Evolutionary conservation across 306 rosid genomes (phyloP).

Genomic region (Cucurbita moschata): DNA sequence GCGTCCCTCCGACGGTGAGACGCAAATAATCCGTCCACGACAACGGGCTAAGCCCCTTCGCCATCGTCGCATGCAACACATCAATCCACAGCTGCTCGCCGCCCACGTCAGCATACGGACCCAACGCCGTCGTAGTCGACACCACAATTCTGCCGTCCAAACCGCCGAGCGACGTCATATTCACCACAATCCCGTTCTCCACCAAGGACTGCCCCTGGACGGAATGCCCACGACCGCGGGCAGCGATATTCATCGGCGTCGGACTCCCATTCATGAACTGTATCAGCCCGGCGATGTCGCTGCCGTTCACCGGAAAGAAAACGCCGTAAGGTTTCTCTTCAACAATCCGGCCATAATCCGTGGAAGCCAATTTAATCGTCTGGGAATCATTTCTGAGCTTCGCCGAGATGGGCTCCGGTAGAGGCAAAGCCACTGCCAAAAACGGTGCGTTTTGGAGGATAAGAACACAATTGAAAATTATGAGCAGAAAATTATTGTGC

Average conservation of each 20-base stretch:
- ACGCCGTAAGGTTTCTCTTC: slow-evolving; percentile 25
- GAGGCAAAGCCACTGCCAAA: background rate
- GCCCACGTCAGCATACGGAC: slow-evolving; percentile 57
- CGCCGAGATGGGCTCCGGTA: slow-evolving; percentile 15
- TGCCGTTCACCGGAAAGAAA: slow-evolving; percentile 25
- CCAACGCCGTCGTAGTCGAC: background rate
- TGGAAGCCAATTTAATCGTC: slow-evolving; percentile 30
- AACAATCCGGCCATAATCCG: slow-evolving; percentile 53
- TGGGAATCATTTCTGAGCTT: slow-evolving; percentile 30
- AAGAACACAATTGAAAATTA: background rate
- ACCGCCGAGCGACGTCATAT: slow-evolving; percentile 34
- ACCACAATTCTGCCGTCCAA: slow-evolving; percentile 22
- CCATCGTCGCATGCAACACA: slow-evolving; percentile 36
- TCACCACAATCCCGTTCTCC: slow-evolving; percentile 50
- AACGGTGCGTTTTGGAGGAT: background rate
- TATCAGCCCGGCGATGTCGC: slow-evolving; percentile 31
- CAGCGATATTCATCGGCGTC: slow-evolving; percentile 21
- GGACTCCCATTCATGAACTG: slow-evolving; percentile 19
- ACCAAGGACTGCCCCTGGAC: slow-evolving; percentile 66
- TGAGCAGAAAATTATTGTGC: background rate
- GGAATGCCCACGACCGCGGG: slow-evolving; percentile 71
- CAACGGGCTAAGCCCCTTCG: slow-evolving; percentile 38
- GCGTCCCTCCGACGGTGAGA: slow-evolving; percentile 70
- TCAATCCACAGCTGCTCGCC: slow-evolving; percentile 74
- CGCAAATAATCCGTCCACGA: slow-evolving; percentile 77